These are phyloP conservation scores for Auricularia auricula-judae DNA, from an alignment of 768 basidiomycete species.

Conservation along the genomic window DNA sequence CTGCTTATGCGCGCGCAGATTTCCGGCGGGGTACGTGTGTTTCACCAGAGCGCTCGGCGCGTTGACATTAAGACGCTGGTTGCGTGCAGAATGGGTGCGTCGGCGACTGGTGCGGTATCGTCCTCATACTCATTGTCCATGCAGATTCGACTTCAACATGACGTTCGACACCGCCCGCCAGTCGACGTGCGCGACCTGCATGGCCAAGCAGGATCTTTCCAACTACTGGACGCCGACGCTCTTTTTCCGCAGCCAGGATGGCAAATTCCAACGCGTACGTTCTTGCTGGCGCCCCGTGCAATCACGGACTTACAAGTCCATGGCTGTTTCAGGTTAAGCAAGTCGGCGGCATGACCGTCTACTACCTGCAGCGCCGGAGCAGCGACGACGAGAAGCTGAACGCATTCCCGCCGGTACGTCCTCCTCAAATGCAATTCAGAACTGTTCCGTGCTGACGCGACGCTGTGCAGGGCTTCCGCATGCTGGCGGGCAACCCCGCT, in stretches of 20 bases:
- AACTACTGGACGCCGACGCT: conserved; percentile 7
- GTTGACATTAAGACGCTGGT: not conserved
- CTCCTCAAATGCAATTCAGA: not conserved
- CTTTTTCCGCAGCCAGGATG: conserved; percentile 4
- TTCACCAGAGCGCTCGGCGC: not conserved
- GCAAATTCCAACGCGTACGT: not conserved
- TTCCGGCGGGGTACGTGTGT: not conserved
- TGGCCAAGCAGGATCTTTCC: not conserved
- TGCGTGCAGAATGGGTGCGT: not conserved
- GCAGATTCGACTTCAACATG: conserved; percentile 3
- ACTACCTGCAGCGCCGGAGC: conserved; percentile 4
- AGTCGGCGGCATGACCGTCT: conserved; percentile 3
- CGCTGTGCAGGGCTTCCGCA: conserved; percentile 4
- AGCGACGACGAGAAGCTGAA: not conserved
- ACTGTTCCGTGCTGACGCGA: not conserved
- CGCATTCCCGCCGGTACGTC: conserved; percentile 1
- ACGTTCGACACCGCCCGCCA: not conserved
- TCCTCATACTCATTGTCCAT: not conserved
- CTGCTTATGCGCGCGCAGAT: not conserved
- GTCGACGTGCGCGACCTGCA: conserved; percentile 4
- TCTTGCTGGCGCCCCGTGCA: not conserved
- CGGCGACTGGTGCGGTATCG: not conserved
- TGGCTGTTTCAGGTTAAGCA: not conserved
- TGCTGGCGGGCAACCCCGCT: conserved; percentile 10
- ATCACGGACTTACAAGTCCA: not conserved